phyloP scores from a whole-genome alignment of 2,329 filamentous ascomycete genomes.

The Curvularia verruculosa region DNA sequence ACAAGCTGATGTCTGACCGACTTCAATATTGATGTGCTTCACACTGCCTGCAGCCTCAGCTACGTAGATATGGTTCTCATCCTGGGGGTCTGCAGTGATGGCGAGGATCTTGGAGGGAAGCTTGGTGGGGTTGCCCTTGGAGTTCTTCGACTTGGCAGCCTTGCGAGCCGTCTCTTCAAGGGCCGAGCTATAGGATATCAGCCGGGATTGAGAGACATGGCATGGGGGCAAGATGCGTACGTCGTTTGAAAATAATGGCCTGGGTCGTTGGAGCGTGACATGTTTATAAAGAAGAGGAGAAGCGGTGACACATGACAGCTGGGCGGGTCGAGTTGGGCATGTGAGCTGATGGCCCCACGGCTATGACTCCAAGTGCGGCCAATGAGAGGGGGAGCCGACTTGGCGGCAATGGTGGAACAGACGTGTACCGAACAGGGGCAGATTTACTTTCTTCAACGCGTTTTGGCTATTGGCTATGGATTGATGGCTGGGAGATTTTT shows the following conservation, averaged over 20 bases:
- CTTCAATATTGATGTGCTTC: conserved; percentile 75
- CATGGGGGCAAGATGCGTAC: conserved; percentile 63
- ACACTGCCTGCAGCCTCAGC: conserved; percentile 87
- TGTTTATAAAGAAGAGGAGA: conserved; percentile 26
- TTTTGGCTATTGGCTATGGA: neutral
- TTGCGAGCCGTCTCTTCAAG: conserved; percentile 64
- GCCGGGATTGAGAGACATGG: conserved; percentile 6
- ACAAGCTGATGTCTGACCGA: conserved; percentile 58
- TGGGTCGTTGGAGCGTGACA: conserved; percentile 61
- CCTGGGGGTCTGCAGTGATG: conserved; percentile 69
- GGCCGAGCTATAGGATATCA: conserved; percentile 53
- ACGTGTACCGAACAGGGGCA: neutral
- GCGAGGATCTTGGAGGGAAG: conserved; percentile 88
- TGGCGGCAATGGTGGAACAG: neutral
- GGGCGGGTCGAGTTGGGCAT: conserved; percentile 13
- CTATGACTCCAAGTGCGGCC: conserved; percentile 8
- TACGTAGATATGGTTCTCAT: conserved; percentile 70
- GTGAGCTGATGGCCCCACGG: conserved; percentile 16
- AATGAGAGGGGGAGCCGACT: neutral
- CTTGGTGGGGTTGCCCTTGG: conserved; percentile 78
- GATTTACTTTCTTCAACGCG: neutral
- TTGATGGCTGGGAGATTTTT: no score
- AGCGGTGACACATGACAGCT: conserved; percentile 12
- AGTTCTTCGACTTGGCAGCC: conserved; percentile 77
- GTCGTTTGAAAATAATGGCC: conserved; percentile 93